These are phyloP conservation scores for Chamaenerion angustifolium DNA, from an alignment of 345 rosid species.

Conservation along the genomic window DNA sequence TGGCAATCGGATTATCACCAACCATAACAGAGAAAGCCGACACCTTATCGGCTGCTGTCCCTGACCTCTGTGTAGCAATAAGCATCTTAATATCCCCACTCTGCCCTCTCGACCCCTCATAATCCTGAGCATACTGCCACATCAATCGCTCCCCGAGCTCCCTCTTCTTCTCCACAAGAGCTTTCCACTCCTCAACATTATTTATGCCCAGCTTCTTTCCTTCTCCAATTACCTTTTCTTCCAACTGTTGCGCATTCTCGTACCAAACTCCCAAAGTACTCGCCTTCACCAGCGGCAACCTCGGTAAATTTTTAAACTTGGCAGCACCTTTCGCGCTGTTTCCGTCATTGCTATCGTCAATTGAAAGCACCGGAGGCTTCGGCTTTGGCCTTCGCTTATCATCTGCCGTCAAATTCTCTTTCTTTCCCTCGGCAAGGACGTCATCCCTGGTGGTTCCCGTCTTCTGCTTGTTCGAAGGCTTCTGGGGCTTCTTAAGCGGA, in stretches of 20 bases:
- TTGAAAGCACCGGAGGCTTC: conserved; percentile 45
- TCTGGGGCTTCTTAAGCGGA: conserved; percentile 3
- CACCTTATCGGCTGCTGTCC: conserved; percentile 87
- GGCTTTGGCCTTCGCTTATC: conserved; percentile 17
- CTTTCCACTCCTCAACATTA: conserved; percentile 39
- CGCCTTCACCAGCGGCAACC: conserved; percentile 64
- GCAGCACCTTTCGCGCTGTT: conserved; percentile 14
- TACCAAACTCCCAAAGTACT: conserved; percentile 59
- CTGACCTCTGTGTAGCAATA: conserved; percentile 73
- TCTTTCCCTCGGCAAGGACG: background rate
- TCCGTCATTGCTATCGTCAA: conserved; percentile 20
- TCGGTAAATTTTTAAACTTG: conserved; percentile 48
- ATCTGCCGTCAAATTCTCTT: background rate
- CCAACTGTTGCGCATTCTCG: conserved; percentile 55
- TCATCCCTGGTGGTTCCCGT: background rate
- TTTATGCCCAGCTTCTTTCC: conserved; percentile 17
- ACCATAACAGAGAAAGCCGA: conserved; percentile 77
- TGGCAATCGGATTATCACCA: conserved; percentile 85
- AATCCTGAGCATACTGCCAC: conserved; percentile 66
- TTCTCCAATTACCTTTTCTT: conserved; percentile 55
- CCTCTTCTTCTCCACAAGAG: conserved; percentile 46
- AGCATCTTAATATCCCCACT: conserved; percentile 82
- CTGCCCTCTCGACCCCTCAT: conserved; percentile 49
- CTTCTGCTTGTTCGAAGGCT: background rate
- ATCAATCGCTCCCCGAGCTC: conserved; percentile 72